Conservation (phyloP, 345 rosid species). For the Populus pruinosa region DNA sequence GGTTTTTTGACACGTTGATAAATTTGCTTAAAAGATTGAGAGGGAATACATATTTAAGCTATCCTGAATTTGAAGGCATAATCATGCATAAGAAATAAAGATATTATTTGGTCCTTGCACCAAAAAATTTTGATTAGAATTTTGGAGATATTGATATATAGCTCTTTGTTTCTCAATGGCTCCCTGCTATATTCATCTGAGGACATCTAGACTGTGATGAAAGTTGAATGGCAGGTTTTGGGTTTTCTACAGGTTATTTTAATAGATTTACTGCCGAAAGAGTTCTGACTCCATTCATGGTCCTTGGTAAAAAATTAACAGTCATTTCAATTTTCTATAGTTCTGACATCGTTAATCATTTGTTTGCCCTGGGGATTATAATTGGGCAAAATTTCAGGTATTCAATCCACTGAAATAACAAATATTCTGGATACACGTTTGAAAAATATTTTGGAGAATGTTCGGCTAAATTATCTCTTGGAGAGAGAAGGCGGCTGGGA, state of each 20-base stretch:
- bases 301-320: not conserved
- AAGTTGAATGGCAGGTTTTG: not conserved
- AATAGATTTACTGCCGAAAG: not conserved
- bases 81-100: not conserved
- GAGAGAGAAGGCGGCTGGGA: slow-evolving; percentile 94
- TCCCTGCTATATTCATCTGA: not conserved
- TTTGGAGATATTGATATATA: not conserved
- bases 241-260: not conserved
- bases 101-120: not conserved
- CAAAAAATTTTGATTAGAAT: not conserved
- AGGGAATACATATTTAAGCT: not conserved
- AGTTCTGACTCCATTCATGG: not conserved
- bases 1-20: not conserved
- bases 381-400: slow-evolving; percentile 37
- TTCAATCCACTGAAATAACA: slow-evolving; percentile 30
- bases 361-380: not conserved
- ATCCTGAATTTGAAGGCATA: not conserved
- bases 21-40: not conserved
- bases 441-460: slow-evolving; percentile 74
- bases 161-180: not conserved
- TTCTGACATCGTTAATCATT: not conserved
- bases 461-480: slow-evolving; percentile 75
- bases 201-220: not conserved
- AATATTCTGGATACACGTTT: slow-evolving; percentile 52
- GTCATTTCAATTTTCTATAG: not conserved